Conservation (phyloP, 257 asterid species). For the Ilex asprella region DNA sequence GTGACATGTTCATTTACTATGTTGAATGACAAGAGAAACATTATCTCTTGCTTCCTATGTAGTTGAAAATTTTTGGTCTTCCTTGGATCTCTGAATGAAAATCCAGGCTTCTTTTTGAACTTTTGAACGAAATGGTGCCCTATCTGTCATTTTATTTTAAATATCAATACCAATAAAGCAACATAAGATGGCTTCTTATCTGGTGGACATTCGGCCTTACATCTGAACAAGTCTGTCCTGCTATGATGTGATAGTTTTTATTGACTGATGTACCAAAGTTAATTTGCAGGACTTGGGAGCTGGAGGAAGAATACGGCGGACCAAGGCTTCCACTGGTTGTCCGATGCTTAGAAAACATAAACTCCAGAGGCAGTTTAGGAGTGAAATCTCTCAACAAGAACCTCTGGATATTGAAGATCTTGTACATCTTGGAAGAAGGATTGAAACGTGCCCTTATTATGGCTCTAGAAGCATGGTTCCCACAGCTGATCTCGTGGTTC, state of each 20-base stretch:
- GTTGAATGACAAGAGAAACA: no score
- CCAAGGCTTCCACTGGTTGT: slow-evolving; percentile 60
- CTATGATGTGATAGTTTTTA: slow-evolving; percentile 8
- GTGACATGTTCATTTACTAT: no score
- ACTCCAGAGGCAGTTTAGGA: slow-evolving; percentile 48
- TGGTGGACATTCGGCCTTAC: neutral
- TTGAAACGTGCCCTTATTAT: slow-evolving; percentile 90
- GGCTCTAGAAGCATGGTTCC: slow-evolving; percentile 86
- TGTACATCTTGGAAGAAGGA: slow-evolving; percentile 59
- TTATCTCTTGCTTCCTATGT: no score
- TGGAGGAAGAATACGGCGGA: slow-evolving; percentile 46
- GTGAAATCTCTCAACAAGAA: slow-evolving; percentile 49
- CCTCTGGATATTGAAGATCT: slow-evolving; percentile 96
- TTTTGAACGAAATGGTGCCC: no score
- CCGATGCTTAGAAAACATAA: slow-evolving; percentile 68
- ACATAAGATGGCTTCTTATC: neutral
- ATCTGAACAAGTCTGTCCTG: neutral
- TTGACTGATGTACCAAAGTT: slow-evolving; percentile 24
- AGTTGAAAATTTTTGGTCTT: no score
- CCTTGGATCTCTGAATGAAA: no score
- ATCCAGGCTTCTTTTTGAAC: no score
- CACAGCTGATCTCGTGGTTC: slow-evolving; percentile 82
- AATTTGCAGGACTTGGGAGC: slow-evolving; percentile 53
- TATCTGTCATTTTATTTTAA: no score
- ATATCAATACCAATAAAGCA: neutral